Base-by-base conservation (phyloP, 331 rosid species). In the Quercus lobata region DNA sequence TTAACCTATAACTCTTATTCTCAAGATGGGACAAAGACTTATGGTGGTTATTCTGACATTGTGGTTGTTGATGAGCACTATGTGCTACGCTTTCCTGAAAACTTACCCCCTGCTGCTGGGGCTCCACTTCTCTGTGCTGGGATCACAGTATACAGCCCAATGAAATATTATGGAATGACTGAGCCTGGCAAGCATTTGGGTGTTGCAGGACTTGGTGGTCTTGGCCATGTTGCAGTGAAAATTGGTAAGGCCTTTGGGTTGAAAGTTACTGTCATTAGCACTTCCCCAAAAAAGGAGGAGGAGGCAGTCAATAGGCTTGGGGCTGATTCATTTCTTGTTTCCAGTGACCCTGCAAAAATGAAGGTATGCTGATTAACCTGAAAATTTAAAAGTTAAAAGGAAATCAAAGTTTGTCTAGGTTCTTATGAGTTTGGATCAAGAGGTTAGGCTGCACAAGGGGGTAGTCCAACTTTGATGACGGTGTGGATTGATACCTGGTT, bases 81-180 rank as follows among this genome's bases (percentile, higher is more conserved):
- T 75, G 97, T 92, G 35, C 86, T 94, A 7, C 83, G 55, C 27
- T 85, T 91, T 85, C 98, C 98, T 0, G 95, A 90, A 1, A 94
- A 84, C 73, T 78, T 94, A 62, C 92, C 98, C 74, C 89, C 76
- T n/a, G 97, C 89, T 83, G 82, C 91, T 5, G 95, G 95, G 52
- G 97, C 98, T 72, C 98, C 98, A 3, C 95, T 92, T 3, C 88
- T 94, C 37, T 94, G 98, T 76, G 98, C 97, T 34, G 98, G 98
- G 77, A 87, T 94, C 61, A 91, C 98, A 57, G 88, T 92, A 69
- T 92, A 91, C 77, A 94, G 98, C 83, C 98, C 98, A 1, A 94
- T 94, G 97, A 91, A 76, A 29, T 94, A 88, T 80, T 94, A 92
- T 83, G 97, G 98, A 76, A 91, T 92, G 91, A 90, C 93, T 14